Evolutionary conservation across 164 flowering plant species (phyloP).

Genomic region (Piper longum): DNA sequence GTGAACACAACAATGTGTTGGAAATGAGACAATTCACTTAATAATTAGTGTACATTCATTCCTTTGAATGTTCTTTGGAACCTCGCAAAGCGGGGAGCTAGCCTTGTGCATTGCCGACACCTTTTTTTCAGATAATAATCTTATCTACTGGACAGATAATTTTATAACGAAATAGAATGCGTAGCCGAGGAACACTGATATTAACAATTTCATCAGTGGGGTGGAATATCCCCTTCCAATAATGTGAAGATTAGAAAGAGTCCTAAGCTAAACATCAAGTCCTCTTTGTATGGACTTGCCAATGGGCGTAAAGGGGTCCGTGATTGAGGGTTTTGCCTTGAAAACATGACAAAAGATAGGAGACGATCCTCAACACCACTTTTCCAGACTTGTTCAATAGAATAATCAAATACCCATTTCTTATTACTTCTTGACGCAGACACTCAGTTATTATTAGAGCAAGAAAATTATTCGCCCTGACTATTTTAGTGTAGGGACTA

Average conservation of each 20-base stretch:
- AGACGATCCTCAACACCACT: slow-evolving; percentile 19
- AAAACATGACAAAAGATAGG: slow-evolving; percentile 24
- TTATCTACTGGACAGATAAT: not conserved
- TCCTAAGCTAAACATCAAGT: slow-evolving; percentile 13
- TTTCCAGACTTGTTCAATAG: slow-evolving; percentile 9
- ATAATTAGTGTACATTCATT: not conserved
- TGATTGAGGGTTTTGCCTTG: slow-evolving; percentile 20
- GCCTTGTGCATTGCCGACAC: no score
- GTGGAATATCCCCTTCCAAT: slow-evolving; percentile 11
- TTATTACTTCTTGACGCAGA: slow-evolving; percentile 20
- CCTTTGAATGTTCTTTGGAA: not conserved
- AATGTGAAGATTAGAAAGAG: slow-evolving; percentile 10
- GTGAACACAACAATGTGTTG: not conserved
- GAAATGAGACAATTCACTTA: not conserved
- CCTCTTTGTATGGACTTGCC: slow-evolving; percentile 2
- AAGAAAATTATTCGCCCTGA: no score
- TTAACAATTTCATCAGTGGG: slow-evolving; percentile 3
- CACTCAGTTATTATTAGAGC: slow-evolving; percentile 16
- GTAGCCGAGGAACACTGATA: not conserved
- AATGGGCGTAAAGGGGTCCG: slow-evolving; percentile 17
- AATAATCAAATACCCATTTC: slow-evolving; percentile 12
- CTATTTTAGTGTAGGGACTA: slow-evolving; percentile 15
- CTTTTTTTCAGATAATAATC: no score
- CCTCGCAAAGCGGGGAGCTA: no score
- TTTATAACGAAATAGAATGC: not conserved